A percentile compares a stretch with the other conserved stretches of the same genome.
Evolutionary conservation across 2,329 filamentous ascomycete genomes (phyloP).

Genomic region (Clonostachys rosea): DNA sequence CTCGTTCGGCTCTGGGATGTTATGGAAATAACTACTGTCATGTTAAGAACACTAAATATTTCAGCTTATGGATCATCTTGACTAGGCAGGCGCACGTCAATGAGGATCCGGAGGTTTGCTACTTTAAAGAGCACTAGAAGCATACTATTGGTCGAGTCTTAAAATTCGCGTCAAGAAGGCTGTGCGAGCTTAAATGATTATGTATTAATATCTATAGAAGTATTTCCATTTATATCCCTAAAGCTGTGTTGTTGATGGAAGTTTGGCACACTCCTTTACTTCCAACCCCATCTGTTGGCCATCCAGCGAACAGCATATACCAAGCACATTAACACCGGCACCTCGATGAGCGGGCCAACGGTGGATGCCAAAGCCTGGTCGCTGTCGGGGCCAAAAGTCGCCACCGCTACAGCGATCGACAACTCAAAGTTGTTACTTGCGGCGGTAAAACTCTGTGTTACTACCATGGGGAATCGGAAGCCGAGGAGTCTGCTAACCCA

Average conservation of each 20-base stretch:
- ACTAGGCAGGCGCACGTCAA: no score
- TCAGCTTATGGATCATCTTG: no score
- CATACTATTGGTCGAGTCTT: no score
- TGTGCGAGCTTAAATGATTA: no score
- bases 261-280: conserved; percentile 6
- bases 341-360: conserved; percentile 81
- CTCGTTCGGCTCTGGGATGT: no score
- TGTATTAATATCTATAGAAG: no score
- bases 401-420: conserved; percentile 82
- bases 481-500: conserved; percentile 58
- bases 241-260: no score
- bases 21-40: no score
- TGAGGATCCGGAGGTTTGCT: no score
- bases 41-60: no score
- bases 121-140: no score
- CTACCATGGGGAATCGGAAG: conserved; percentile 65
- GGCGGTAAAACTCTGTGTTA: conserved; percentile 82
- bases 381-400: conserved; percentile 72
- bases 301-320: conserved; percentile 69
- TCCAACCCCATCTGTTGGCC: conserved; percentile 50
- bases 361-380: conserved; percentile 79
- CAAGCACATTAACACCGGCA: conserved; percentile 72
- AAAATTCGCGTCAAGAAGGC: conserved; percentile 7
- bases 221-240: no score
- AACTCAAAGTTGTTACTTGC: conserved; percentile 93